Evolutionary conservation across 1,139 yeast genomes (phyloP).

Genomic region (Blastobotrys illinoisensis): DNA sequence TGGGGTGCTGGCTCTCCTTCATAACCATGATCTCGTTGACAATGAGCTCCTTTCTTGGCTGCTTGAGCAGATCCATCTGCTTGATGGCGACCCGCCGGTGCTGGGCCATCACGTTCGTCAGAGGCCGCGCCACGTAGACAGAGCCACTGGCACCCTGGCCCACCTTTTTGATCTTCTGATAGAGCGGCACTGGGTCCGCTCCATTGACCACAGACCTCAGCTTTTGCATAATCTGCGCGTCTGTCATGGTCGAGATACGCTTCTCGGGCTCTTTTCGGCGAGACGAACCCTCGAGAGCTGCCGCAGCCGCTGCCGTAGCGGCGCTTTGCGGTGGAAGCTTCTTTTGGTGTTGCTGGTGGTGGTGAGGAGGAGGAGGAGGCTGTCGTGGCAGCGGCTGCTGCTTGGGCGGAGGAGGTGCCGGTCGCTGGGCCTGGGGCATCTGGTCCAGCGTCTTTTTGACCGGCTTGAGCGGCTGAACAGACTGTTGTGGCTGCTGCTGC

Average conservation of each 20-base stretch:
- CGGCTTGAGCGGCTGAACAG: conserved; percentile 1
- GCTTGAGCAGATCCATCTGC: conserved; percentile 89
- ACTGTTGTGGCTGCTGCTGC: conserved; percentile 9
- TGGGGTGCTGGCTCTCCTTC: conserved; percentile 86
- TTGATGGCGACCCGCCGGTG: conserved; percentile 64
- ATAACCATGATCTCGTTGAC: conserved; percentile 90
- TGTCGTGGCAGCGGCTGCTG: conserved; percentile 13
- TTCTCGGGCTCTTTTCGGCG: conserved; percentile 38
- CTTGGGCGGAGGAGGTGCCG: conserved; percentile 11
- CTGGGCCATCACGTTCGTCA: conserved; percentile 32
- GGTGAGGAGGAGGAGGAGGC: conserved; percentile 18
- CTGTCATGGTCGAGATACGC: conserved; percentile 69
- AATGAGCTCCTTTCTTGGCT: conserved; percentile 92
- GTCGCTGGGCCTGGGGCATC: conserved; percentile 9
- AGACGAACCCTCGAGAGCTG: conserved; percentile 23
- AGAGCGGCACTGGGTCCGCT: conserved; percentile 78
- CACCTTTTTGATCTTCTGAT: conserved; percentile 85
- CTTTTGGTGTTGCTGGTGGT: conserved; percentile 19
- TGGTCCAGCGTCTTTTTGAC: conserved; percentile 2
- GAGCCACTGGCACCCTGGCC: conserved; percentile 99
- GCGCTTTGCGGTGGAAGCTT: conserved; percentile 25
- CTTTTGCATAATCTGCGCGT: conserved; percentile 79
- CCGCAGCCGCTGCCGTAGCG: conserved; percentile 30
- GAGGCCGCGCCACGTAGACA: conserved; percentile 80
- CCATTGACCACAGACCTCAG: conserved; percentile 77